Percentiles rank a stretch among this genome's conserved stretches.
Evolutionary conservation across 2,329 filamentous ascomycete genomes (phyloP).

Genomic region (Macrophomina tecta): DNA sequence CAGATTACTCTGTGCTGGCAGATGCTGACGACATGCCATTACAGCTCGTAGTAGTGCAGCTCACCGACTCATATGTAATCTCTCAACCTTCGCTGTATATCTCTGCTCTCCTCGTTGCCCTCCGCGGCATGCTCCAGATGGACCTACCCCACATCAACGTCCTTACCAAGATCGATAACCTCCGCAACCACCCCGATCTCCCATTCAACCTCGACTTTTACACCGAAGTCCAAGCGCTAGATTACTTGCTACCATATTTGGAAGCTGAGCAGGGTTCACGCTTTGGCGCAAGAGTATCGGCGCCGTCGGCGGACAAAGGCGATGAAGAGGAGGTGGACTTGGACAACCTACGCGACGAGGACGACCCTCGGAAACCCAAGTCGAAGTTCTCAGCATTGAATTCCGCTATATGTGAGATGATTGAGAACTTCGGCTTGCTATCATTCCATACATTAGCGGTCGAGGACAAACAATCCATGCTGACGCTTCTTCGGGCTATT

Average conservation of each 20-base stretch:
- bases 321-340: slow-evolving; percentile 24
- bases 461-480: slow-evolving; percentile 97
- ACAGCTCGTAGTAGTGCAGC: slow-evolving; percentile 89
- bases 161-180: slow-evolving; percentile 96
- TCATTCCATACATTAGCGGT: slow-evolving; percentile 93
- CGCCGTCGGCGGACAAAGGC: background rate
- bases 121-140: slow-evolving; percentile 97
- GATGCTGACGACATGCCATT: slow-evolving; percentile 34
- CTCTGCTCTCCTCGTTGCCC: slow-evolving; percentile 87
- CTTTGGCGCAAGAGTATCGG: slow-evolving; percentile 10
- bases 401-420: slow-evolving; percentile 81
- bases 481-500: slow-evolving; percentile 84
- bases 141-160: slow-evolving; percentile 96
- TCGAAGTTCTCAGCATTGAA: slow-evolving; percentile 84
- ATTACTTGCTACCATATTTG: slow-evolving; percentile 80
- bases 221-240: slow-evolving; percentile 93
- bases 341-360: slow-evolving; percentile 11
- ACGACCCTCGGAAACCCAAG: slow-evolving; percentile 32
- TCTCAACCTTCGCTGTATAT: slow-evolving; percentile 94
- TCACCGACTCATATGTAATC: slow-evolving; percentile 92
- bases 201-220: slow-evolving; percentile 98
- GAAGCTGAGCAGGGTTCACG: slow-evolving; percentile 68
- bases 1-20: slow-evolving; percentile 15
- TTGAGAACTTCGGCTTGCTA: slow-evolving; percentile 89
- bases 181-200: slow-evolving; percentile 80